Evolutionary conservation across 2,329 filamentous ascomycete genomes (phyloP), one percentile per base, ranked within the genome.

Genomic region (Verticillium albo-atrum): DNA sequence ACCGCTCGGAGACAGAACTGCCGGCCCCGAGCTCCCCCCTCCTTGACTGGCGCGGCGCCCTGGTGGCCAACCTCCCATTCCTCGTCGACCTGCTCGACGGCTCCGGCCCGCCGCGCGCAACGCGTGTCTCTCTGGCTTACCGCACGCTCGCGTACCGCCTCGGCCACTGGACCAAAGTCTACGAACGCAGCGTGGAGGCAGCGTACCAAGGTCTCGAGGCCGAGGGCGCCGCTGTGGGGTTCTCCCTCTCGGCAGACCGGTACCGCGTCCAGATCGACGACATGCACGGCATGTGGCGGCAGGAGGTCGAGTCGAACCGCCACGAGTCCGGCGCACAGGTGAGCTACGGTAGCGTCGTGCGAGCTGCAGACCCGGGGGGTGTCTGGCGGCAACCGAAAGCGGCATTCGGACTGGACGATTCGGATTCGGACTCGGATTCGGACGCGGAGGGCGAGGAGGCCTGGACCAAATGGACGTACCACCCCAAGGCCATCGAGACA

Each of bases 291-390:
- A 65, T 71, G 57, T 59, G 73, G 56, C 47, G 61, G 0, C 65
- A 69, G 10, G 12, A 64, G 4, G 53, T 59, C 4, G 30, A 64
- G 4, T 71, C 69, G 37, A 32, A 54, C n/a, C 61, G 65, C 14
- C 23, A 15, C 7, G 28, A 59, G 23, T 6, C 9, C 51, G 51
- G 51, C 51, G 55, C 63, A 23, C 67, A 64, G 1, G 64, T 65
- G 52, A 57, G 56, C 23, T 69, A 68, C 55, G 52, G 55, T 4
- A 70, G 72, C 32, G 65, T 79, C 17, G 64, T 78, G 14, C 59
- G 63, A 7, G 66, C 67, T 27, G 72, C 71, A 17, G 70, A 76
- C 23, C 70, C 73, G 1, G 60, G 63, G n/a, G n/a, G n/a, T n/a
- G n/a, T n/a, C n/a, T n/a, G n/a, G n/a, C n/a, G n/a, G n/a, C n/a